phyloP scores from a whole-genome alignment of 208 protist species.

The Balamuthia mandrillaris region DNA sequence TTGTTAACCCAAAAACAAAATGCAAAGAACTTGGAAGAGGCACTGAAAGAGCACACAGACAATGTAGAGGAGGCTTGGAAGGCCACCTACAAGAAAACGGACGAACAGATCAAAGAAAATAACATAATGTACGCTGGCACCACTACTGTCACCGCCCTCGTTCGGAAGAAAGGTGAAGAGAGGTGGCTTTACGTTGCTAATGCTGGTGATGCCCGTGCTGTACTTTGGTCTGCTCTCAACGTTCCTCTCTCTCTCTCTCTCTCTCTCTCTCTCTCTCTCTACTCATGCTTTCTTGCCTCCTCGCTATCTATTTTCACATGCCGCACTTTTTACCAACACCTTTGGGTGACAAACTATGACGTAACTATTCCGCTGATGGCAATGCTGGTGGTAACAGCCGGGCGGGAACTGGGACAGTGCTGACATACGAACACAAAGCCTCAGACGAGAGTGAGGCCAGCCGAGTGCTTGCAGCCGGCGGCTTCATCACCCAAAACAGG shows the following conservation, averaged over 20 bases:
- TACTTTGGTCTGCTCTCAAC: not conserved
- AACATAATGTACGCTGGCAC: constrained; percentile 34
- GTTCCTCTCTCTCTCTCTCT: not conserved
- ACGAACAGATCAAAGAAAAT: constrained; percentile 10
- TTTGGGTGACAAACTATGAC: no score
- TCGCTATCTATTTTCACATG: no score
- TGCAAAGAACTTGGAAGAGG: no score
- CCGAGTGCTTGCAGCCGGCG: constrained; percentile 12
- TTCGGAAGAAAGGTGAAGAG: constrained; percentile 10
- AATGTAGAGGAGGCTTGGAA: constrained; percentile 5
- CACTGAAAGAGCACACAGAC: no score
- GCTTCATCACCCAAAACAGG: constrained; percentile 29
- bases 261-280: not conserved
- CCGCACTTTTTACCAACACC: no score
- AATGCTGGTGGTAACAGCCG: no score
- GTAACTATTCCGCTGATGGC: no score
- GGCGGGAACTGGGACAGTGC: not conserved
- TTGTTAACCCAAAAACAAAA: no score
- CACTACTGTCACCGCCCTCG: constrained; percentile 18
- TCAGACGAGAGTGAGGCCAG: not conserved
- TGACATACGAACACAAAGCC: constrained; percentile 36
- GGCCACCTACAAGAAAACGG: constrained; percentile 1
- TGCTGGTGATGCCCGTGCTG: constrained; percentile 4
- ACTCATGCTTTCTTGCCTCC: not conserved
- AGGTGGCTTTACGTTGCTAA: not conserved